Conservation (phyloP, 1,284 basidiomycete genomes). For the Pisolithus thermaeus region DNA sequence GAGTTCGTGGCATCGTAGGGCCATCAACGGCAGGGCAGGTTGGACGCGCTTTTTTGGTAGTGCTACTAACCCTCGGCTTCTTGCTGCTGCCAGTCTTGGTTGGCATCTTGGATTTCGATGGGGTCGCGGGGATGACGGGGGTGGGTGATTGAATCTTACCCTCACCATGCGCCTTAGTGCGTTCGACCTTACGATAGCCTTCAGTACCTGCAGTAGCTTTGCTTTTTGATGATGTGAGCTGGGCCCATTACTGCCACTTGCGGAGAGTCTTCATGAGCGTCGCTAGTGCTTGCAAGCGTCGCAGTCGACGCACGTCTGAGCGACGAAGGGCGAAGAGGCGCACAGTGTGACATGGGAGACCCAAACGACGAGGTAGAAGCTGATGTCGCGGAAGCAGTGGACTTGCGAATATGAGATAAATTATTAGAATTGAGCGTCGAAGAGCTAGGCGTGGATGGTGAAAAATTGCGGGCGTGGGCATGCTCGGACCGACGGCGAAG, state of each 20-base stretch:
- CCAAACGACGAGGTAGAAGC: conserved; percentile 29
- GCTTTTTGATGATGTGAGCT: background rate
- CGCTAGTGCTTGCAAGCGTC: conserved; percentile 26
- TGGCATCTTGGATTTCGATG: conserved; percentile 4
- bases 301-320: conserved; percentile 30
- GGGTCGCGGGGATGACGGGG: background rate
- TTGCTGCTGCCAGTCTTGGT: conserved; percentile 5
- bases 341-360: conserved; percentile 30
- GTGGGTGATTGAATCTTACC: background rate
- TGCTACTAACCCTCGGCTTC: background rate
- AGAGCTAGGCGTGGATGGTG: conserved; percentile 59
- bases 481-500: conserved; percentile 25
- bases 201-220: conserved; percentile 5
- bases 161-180: background rate
- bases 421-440: conserved; percentile 48
- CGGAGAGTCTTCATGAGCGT: conserved; percentile 30
- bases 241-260: conserved; percentile 24
- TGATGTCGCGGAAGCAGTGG: conserved; percentile 22
- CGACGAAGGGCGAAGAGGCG: conserved; percentile 29
- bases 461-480: conserved; percentile 36
- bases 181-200: conserved; percentile 2
- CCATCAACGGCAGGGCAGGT: conserved; percentile 1
- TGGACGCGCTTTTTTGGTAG: background rate
- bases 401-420: conserved; percentile 21
- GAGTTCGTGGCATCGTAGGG: conserved; percentile 18